Conservation (phyloP, 2,329 filamentous ascomycete species). For the Alternaria triticina region DNA sequence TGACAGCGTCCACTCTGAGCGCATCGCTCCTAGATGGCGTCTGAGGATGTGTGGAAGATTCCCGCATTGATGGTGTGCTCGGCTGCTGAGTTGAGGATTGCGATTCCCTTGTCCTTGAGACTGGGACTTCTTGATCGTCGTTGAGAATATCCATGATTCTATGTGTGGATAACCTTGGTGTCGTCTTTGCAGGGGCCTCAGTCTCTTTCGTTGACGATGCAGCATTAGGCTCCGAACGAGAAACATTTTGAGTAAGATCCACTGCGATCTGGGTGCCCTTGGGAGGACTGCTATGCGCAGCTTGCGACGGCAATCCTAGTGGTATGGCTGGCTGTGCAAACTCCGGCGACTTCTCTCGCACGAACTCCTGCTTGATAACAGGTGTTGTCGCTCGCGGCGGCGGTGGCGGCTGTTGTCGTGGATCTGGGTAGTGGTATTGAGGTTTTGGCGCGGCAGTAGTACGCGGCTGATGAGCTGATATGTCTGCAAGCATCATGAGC, state of each 20-base stretch:
- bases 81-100: conserved; percentile 24
- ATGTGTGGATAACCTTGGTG: conserved; percentile 40
- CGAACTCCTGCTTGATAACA: conserved; percentile 16
- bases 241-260: conserved; percentile 3
- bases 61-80: conserved; percentile 20
- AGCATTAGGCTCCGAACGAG: conserved; percentile 17
- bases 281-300: conserved; percentile 25
- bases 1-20: conserved; percentile 24
- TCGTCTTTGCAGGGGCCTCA: conserved; percentile 26
- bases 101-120: conserved; percentile 27
- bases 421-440: conserved; percentile 5
- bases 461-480: conserved; percentile 37
- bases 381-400: conserved; percentile 18
- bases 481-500: conserved; percentile 47
- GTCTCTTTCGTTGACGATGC: conserved; percentile 6
- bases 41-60: conserved; percentile 17
- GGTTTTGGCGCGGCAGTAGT: conserved; percentile 1
- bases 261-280: conserved; percentile 15
- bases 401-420: conserved; percentile 11
- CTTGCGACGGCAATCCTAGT: conserved; percentile 21
- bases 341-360: conserved; percentile 25
- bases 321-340: conserved; percentile 18
- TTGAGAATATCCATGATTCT: conserved; percentile 49
- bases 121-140: conserved; percentile 40
- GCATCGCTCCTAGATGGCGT: conserved; percentile 27